phyloP scores from a whole-genome alignment of 805 yeast genomes.

The Saccharomycopsis sp. region DNA sequence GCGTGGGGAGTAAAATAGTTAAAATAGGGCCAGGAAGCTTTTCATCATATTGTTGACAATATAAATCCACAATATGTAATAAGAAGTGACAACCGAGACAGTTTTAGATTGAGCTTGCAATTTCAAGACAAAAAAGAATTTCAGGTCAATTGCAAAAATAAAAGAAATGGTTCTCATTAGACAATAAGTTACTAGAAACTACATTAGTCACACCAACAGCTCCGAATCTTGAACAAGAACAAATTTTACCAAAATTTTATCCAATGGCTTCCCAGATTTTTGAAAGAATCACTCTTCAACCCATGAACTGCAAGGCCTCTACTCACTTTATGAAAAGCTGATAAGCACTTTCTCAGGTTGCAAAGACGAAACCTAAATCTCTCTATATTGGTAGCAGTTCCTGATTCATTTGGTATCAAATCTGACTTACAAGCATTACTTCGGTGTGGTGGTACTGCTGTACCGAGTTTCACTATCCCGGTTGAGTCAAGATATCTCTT shows the following conservation, averaged over 20 bases:
- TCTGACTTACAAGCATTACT: no score
- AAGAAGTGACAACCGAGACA: not conserved
- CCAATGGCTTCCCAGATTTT: not conserved
- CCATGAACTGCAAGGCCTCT: not conserved
- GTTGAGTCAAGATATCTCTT: conserved; percentile 34
- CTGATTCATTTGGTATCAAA: no score
- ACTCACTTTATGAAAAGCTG: conserved; percentile 27
- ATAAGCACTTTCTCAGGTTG: conserved; percentile 29
- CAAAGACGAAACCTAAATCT: conserved; percentile 28
- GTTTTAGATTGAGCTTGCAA: not conserved
- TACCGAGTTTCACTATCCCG: conserved; percentile 13
- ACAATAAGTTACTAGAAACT: not conserved
- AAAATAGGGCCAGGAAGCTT: no score
- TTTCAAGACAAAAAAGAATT: no score
- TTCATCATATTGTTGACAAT: not conserved
- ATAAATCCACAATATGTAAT: not conserved
- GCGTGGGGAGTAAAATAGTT: no score
- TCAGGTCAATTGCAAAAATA: not conserved
- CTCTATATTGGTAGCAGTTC: conserved; percentile 30
- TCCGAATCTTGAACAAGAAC: not conserved
- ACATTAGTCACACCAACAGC: not conserved
- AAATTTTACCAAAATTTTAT: not conserved
- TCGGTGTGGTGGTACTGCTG: conserved; percentile 19
- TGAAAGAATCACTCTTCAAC: not conserved
- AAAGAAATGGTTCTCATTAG: not conserved